phyloP scores from a whole-genome alignment of 2,329 filamentous ascomycete species.

The Xylariaceae sp. region DNA sequence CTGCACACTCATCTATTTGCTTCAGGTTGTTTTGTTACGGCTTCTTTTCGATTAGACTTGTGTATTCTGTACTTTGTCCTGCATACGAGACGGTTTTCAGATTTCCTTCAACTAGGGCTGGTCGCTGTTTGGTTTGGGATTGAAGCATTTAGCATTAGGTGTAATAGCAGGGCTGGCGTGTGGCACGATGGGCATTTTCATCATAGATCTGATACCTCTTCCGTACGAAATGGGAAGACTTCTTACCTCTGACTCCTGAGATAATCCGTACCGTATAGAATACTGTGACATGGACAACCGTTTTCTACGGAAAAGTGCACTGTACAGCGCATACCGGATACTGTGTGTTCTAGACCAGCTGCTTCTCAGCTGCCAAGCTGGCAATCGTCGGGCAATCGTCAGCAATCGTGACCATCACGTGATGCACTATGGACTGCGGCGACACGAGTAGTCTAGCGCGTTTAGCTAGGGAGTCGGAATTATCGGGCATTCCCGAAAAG shows the following conservation, averaged over 20 bases:
- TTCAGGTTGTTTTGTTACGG: neutral
- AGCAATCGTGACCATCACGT: neutral
- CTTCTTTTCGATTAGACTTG: neutral
- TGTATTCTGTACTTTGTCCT: neutral
- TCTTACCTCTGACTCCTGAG: too few relatives aligned
- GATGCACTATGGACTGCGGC: neutral
- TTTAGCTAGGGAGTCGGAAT: neutral
- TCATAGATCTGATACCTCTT: neutral
- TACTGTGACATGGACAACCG: too few relatives aligned
- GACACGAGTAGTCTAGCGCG: neutral
- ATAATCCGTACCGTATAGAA: too few relatives aligned
- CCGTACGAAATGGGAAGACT: too few relatives aligned
- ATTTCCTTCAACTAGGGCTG: neutral
- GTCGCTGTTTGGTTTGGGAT: neutral
- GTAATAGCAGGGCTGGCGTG: neutral
- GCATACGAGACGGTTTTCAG: neutral
- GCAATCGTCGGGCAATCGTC: neutral
- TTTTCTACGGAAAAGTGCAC: neutral
- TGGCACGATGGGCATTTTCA: neutral
- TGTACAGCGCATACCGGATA: neutral
- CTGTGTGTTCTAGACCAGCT: neutral
- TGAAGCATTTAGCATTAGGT: slow-evolving; percentile 7
- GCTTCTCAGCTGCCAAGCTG: neutral
- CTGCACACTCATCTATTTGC: neutral
- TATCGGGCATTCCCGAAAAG: slow-evolving; percentile 1